Percentiles rank a stretch among this genome's conserved stretches.
Evolutionary conservation across 768 basidiomycete genomes (phyloP).

Genomic region (Amanita fuliginea): DNA sequence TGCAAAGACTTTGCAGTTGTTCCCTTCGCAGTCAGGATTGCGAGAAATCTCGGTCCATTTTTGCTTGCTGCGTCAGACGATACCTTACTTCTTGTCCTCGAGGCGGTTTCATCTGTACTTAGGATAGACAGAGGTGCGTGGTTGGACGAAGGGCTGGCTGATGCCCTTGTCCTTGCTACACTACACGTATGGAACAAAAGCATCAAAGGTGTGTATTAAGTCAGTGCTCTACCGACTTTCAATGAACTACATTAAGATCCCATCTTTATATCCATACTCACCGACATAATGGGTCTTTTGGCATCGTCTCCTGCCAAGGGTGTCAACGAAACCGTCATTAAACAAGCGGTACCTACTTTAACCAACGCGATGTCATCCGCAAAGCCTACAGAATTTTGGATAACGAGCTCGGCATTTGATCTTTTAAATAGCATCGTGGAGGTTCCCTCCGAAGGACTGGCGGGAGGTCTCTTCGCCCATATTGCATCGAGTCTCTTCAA

Average conservation of each 20-base stretch:
- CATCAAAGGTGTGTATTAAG: conserved; percentile 50
- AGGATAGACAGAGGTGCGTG: conserved; percentile 64
- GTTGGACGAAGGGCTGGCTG: conserved; percentile 57
- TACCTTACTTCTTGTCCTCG: conserved; percentile 78
- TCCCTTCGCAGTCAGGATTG: conserved; percentile 62
- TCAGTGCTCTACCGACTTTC: not conserved
- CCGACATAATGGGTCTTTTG: conserved; percentile 67
- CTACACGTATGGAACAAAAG: conserved; percentile 83
- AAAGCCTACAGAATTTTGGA: conserved; percentile 56
- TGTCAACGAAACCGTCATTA: conserved; percentile 64
- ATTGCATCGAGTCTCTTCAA: conserved; percentile 70
- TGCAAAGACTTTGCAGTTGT: conserved; percentile 48
- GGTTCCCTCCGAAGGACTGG: conserved; percentile 59
- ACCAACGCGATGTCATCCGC: conserved; percentile 51
- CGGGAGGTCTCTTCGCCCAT: conserved; percentile 68
- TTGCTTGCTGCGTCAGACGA: conserved; percentile 74
- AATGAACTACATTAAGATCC: conserved; percentile 43
- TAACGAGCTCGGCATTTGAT: conserved; percentile 75
- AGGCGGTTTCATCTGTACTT: conserved; percentile 72
- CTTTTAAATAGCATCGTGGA: conserved; percentile 62
- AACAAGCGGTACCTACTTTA: conserved; percentile 63
- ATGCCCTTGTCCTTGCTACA: conserved; percentile 51
- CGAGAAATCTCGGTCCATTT: conserved; percentile 77
- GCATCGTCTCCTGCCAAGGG: conserved; percentile 46
- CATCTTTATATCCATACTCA: conserved; percentile 75